Evolutionary conservation across 2,329 filamentous ascomycete genomes (phyloP).

Genomic region (Phyllosticta citribraziliensis): DNA sequence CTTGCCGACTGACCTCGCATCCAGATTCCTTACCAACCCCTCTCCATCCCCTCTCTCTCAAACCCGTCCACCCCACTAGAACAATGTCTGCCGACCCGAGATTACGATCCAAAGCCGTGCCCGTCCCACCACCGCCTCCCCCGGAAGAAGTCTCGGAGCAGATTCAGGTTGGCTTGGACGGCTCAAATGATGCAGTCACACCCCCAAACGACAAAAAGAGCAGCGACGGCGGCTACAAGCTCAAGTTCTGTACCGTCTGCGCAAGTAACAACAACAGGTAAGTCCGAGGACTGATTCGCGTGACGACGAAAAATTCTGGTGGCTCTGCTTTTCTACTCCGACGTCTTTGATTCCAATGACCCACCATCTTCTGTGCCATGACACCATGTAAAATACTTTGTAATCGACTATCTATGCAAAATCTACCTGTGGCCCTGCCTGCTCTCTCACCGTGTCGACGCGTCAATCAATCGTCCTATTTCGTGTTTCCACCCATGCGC

Average conservation of each 20-base stretch:
- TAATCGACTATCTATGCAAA: neutral
- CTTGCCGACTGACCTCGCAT: neutral
- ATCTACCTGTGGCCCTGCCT: neutral
- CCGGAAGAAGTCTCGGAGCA: constrained; percentile 25
- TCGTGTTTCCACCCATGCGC: neutral
- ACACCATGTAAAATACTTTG: neutral
- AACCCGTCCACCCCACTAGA: neutral
- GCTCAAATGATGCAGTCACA: constrained; percentile 5
- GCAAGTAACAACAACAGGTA: constrained; percentile 96
- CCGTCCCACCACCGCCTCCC: constrained; percentile 44
- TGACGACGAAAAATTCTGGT: neutral
- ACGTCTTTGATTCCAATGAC: neutral
- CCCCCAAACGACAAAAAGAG: constrained; percentile 13
- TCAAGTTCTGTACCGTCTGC: constrained; percentile 98
- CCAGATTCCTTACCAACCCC: neutral
- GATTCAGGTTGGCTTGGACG: neutral
- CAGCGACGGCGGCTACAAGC: constrained; percentile 57
- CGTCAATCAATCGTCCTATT: neutral
- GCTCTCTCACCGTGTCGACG: neutral
- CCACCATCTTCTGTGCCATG: neutral
- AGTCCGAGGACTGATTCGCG: constrained; percentile 16
- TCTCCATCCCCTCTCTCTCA: neutral
- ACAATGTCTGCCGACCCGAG: constrained; percentile 38
- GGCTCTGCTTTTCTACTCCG: neutral
- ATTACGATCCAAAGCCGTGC: constrained; percentile 32